Base-by-base conservation (phyloP, 1,284 basidiomycete genomes). In the Rhodotorula sp. region DNA sequence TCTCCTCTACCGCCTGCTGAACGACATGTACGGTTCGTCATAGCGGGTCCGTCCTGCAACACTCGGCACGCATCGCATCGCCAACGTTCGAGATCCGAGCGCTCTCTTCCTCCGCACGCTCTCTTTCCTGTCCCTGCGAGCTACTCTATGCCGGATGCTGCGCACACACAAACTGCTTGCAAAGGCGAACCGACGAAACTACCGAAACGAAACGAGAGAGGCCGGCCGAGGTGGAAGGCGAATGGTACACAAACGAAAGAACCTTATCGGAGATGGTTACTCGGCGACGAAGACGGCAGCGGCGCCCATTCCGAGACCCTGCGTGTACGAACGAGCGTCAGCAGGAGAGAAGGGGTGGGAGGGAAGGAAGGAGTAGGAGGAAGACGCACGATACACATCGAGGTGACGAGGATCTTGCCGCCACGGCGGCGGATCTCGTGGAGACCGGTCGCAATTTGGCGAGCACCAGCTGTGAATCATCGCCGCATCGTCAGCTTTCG, bases 401-500 rank as follows among this genome's bases (percentile, higher is more conserved):
- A 88, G 2, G 89, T 90, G 48, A 92, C 86, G 56, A 91, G 83
- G 80, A 92, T 88, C 86, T 92, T 92, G 74, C 88, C 88, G 62
- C 88, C 84, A 70, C 90, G 85, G 68, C 92, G 85, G 74, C 87
- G 84, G 54, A 95, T 83, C 78, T 94, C 92, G 72, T 90, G 86
- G 44, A 97, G 83, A 15, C 90, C 92, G 0, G 94, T 96, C 20
- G 89, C 92, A 59, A 96, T 84, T 80, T 94, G 90, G 59, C 94
- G 85, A 13, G 88, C 88, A 75, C 94, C 94, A 34, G 94, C 53
- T 77, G 89, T 89, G 32, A 55, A 22, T 8, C 20, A 27, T n/a
- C 9, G n/a, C 29, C 34, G 51, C 24, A n/a, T 29, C 51, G n/a
- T 27, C 29, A 52, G 47, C 39, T 24, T 10, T 91, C 91, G 74